Conservation (phyloP, 768 basidiomycete genomes). For the Termitomyces sp. region DNA sequence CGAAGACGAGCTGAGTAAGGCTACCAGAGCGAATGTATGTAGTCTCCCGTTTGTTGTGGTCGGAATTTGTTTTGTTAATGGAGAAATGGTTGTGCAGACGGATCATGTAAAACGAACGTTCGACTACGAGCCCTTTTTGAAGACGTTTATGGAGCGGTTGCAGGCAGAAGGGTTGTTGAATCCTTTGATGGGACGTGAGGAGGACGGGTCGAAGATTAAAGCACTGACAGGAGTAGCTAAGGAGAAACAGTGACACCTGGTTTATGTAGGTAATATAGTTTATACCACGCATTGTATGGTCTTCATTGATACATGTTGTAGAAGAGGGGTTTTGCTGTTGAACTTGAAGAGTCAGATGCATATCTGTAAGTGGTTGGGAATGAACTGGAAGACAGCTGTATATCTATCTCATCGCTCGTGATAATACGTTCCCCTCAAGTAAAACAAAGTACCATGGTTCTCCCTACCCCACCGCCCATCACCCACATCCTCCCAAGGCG, state of each 20-base stretch:
- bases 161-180: slow-evolving; percentile 44
- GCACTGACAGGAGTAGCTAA: not conserved
- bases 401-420: slow-evolving; percentile 22
- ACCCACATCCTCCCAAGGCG: slow-evolving; percentile 14
- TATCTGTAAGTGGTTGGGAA: not conserved
- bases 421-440: slow-evolving; percentile 38
- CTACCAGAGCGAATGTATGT: slow-evolving; percentile 40
- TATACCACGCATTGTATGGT: not conserved
- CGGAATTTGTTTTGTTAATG: not conserved
- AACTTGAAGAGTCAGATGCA: not conserved
- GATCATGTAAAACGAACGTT: slow-evolving; percentile 56
- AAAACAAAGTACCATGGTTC: slow-evolving; percentile 45
- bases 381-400: not conserved
- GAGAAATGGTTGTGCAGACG: slow-evolving; percentile 27
- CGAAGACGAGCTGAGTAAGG: slow-evolving; percentile 47
- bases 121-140: slow-evolving; percentile 60
- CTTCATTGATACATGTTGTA: not conserved
- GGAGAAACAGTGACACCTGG: not conserved
- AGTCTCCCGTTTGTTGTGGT: not conserved
- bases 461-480: slow-evolving; percentile 37
- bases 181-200: slow-evolving; percentile 33
- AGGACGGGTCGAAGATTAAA: slow-evolving; percentile 24
- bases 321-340: not conserved
- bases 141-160: slow-evolving; percentile 36
- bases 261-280: not conserved